phyloP scores from a whole-genome alignment of 2,329 filamentous ascomycete genomes.

The Colletotrichum tanaceti region DNA sequence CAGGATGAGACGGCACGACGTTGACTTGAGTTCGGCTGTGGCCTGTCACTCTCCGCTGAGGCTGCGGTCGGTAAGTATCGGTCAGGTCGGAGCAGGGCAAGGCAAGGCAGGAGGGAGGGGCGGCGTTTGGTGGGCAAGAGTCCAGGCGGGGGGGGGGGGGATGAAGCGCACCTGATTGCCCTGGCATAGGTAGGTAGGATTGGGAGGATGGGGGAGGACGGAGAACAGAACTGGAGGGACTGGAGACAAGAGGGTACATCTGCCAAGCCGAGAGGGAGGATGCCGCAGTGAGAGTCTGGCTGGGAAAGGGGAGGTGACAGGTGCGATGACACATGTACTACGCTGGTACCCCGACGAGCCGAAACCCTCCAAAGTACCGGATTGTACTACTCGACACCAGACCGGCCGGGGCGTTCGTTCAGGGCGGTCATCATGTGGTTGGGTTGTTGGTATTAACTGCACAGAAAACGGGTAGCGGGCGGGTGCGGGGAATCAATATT shows the following conservation, averaged over 20 bases:
- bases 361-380: not conserved
- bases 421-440: no score
- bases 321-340: constrained; percentile 14
- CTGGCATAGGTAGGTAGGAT: not conserved
- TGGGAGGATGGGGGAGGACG: not conserved
- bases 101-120: constrained; percentile 20
- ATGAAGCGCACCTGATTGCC: constrained; percentile 37
- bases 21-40: constrained; percentile 38
- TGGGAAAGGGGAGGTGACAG: not conserved
- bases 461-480: not conserved
- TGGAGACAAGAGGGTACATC: constrained; percentile 30
- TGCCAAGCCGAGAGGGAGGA: constrained; percentile 11
- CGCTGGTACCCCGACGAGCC: constrained; percentile 9
- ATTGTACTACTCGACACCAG: no score
- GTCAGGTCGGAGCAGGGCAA: constrained; percentile 34
- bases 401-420: no score
- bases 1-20: constrained; percentile 39
- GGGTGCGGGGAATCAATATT: constrained; percentile 21
- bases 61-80: constrained; percentile 38
- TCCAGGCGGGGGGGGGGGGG: constrained; percentile 25
- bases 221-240: no score
- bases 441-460: no score
- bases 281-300: constrained; percentile 6
- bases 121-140: constrained; percentile 22
- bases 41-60: constrained; percentile 35